These are phyloP conservation scores for Rhodotorula sp. DNA, from an alignment of 1,284 basidiomycete genomes.

Conservation along the genomic window DNA sequence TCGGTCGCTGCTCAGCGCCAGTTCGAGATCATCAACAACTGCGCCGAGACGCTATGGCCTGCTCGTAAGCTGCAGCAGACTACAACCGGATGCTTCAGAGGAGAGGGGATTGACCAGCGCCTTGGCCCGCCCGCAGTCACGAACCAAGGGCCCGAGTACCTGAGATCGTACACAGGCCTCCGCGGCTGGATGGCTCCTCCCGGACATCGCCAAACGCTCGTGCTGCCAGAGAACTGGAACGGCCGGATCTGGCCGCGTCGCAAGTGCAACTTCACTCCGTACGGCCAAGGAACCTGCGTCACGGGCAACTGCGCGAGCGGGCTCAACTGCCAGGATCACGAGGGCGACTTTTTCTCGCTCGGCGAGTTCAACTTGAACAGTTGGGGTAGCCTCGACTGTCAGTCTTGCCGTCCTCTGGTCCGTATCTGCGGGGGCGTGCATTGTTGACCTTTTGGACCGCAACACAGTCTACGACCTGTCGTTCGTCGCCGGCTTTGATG, in stretches of 20 bases:
- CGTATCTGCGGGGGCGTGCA: too few relatives aligned
- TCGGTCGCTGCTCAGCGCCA: not conserved
- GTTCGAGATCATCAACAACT: conserved; percentile 14
- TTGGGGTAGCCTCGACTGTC: conserved; percentile 18
- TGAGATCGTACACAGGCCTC: not conserved
- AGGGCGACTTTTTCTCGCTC: conserved; percentile 12
- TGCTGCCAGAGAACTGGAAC: conserved; percentile 3
- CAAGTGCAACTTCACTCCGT: not conserved
- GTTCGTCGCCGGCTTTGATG: conserved; percentile 16
- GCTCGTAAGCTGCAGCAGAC: not conserved
- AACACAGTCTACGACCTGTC: conserved; percentile 19
- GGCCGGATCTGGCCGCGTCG: conserved; percentile 19
- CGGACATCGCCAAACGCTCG: not conserved
- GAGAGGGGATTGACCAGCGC: not conserved
- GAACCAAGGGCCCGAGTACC: not conserved
- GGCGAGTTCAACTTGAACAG: conserved; percentile 24
- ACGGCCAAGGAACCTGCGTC: conserved; percentile 7
- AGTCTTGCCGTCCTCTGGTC: not conserved
- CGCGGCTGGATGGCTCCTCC: conserved; percentile 10
- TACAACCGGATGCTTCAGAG: too few relatives aligned
- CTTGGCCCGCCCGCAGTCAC: not conserved
- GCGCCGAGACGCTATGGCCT: not conserved
- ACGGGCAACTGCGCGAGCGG: conserved; percentile 14
- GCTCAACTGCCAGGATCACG: conserved; percentile 3
- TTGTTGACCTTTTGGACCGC: too few relatives aligned